Conservation (phyloP, 495 filamentous ascomycete genomes). For the Podospora bellae-mahoneyi region DNA sequence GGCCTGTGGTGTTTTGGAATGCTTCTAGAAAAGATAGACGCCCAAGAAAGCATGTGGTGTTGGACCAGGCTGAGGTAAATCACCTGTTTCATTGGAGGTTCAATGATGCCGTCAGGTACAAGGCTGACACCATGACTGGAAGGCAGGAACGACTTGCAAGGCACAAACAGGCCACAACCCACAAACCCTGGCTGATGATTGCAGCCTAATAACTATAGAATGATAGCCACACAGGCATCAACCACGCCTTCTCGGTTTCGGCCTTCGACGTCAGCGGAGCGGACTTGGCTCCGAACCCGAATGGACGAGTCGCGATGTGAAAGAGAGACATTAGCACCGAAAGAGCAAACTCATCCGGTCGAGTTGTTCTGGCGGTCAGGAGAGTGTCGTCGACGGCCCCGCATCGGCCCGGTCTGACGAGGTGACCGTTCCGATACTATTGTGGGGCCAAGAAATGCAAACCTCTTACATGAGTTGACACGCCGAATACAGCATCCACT, state of each 20-base stretch:
- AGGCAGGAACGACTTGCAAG: no score
- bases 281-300: background rate
- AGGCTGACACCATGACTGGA: background rate
- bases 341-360: slow-evolving; percentile 1
- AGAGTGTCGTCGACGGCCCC: background rate
- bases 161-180: background rate
- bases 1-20: background rate
- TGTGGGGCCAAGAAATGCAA: background rate
- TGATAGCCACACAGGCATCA: no score
- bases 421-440: background rate
- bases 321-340: background rate
- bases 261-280: background rate
- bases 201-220: background rate
- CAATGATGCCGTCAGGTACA: background rate
- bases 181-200: background rate
- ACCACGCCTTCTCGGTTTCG: background rate
- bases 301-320: slow-evolving; percentile 1
- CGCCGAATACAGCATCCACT: background rate
- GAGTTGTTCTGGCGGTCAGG: slow-evolving; percentile 1
- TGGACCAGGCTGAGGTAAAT: background rate
- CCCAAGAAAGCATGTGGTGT: background rate
- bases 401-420: slow-evolving; percentile 5
- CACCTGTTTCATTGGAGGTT: background rate
- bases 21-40: background rate
- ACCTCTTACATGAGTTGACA: background rate